Percentiles rank a stretch among this genome's conserved stretches.
Conservation (phyloP, 257 asterid species). For the Solanum chmielewskii region DNA sequence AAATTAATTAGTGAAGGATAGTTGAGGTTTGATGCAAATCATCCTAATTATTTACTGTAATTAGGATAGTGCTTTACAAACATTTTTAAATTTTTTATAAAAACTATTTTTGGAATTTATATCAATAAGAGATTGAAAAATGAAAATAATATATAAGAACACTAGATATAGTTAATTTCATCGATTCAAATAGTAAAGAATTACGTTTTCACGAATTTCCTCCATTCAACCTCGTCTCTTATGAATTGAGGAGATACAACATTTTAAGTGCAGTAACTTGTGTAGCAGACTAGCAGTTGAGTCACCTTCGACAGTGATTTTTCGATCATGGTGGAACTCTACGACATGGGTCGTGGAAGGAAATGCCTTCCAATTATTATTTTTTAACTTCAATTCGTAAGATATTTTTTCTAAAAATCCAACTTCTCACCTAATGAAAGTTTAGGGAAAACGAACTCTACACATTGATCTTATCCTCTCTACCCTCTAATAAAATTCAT, state of each 20-base stretch:
- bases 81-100: no score
- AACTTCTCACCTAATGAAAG: background rate
- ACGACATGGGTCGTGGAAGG: no score
- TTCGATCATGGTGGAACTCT: background rate
- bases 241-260: background rate
- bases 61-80: no score
- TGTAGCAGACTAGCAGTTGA: background rate
- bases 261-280: background rate
- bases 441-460: no score
- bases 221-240: background rate
- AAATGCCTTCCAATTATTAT: background rate
- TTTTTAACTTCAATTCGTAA: background rate
- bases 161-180: background rate
- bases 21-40: no score
- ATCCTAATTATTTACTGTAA: no score
- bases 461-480: background rate
- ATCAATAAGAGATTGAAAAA: no score
- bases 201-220: background rate
- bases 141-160: no score
- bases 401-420: background rate
- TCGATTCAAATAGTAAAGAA: background rate
- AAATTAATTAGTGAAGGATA: no score
- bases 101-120: no score
- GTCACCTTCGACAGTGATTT: background rate
- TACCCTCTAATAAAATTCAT: background rate